Evolutionary conservation across 1,139 yeast genomes (phyloP), one percentile per base, ranked within the genome.

Genomic region (Hanseniaspora sp.): DNA sequence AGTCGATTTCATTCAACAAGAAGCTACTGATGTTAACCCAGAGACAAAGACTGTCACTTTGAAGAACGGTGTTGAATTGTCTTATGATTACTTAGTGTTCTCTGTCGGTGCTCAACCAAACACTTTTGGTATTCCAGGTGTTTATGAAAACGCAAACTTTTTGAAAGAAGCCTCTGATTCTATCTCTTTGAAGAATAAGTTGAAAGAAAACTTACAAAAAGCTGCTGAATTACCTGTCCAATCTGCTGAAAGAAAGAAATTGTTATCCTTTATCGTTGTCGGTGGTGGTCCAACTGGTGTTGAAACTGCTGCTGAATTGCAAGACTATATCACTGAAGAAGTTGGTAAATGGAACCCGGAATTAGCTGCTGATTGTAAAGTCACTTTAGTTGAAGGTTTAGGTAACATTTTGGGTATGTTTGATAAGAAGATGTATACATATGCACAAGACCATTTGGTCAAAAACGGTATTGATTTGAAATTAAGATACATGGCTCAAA

Each of bases 211-310:
- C 62, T 81, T 86, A 65, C 95, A 86, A 71, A 82, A 84, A 61
- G 95, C 95, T 46, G 80, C 86, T 59, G 77, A 83, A 64, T 77
- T 83, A 67, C 84, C 90, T 52, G 74, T 76, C 60, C 83, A 78
- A 58, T 87, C 83, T 63, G 81, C 81, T 35, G 92, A 84, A 68
- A 80, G 95, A 71, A 80, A 82, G 73, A 77, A 94, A 68, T 75
- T 87, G 62, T 76, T 87, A 63, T 83, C 83, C 59, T 81, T 88
- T 62, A 88, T 87, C 57, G 92, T 87, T 58, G 94, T 90, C 60
- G 96, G 96, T 63, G 96, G 96, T 68, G 96, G 96, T 59, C 95
- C 96, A 66, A 88, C 96, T 54, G 96, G 96, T 71, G 96, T 88
- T 59, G 96, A 88, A 70, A 85, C 86, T 64, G 95, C 96, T 60